A percentile compares a stretch with the other conserved stretches of the same genome.
Evolutionary conservation across 139 green algal genomes (phyloP).

Genomic region (Auxenochlorella pyrenoidosa): DNA sequence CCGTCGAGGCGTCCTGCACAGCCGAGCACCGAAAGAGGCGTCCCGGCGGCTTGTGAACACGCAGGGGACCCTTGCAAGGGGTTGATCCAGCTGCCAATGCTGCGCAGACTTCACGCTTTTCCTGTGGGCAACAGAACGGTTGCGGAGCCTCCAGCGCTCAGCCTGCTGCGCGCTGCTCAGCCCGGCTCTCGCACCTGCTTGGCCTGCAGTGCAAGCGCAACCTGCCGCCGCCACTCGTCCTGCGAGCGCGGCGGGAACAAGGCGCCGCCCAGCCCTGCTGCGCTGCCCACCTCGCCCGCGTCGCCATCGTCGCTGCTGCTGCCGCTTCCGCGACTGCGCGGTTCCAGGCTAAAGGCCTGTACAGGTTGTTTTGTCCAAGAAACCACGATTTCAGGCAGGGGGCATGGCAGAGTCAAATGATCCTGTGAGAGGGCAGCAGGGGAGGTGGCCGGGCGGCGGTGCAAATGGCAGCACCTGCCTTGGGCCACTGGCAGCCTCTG

Average conservation of each 20-base stretch:
- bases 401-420: no score
- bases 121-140: no score
- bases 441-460: not conserved
- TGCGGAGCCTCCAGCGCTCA: no score
- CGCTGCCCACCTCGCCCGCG: no score
- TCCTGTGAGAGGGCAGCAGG: not conserved
- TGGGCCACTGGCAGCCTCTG: no score
- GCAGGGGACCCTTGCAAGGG: no score
- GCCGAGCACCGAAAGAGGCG: not conserved
- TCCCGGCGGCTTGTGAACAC: no score
- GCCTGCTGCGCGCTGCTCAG: not conserved
- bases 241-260: not conserved
- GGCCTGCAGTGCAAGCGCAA: not conserved
- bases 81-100: no score
- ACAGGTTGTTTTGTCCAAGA: no score
- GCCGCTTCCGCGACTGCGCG: not conserved
- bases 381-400: not conserved
- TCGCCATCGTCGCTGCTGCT: not conserved
- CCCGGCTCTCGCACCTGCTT: not conserved
- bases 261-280: not conserved
- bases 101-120: no score
- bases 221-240: slow-evolving; percentile 13
- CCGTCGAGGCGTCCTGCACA: not conserved
- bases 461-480: no score
- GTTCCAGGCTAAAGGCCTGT: not conserved